phyloP scores from a whole-genome alignment of 1,284 basidiomycete genomes.

The Ceratobasidium sp. region DNA sequence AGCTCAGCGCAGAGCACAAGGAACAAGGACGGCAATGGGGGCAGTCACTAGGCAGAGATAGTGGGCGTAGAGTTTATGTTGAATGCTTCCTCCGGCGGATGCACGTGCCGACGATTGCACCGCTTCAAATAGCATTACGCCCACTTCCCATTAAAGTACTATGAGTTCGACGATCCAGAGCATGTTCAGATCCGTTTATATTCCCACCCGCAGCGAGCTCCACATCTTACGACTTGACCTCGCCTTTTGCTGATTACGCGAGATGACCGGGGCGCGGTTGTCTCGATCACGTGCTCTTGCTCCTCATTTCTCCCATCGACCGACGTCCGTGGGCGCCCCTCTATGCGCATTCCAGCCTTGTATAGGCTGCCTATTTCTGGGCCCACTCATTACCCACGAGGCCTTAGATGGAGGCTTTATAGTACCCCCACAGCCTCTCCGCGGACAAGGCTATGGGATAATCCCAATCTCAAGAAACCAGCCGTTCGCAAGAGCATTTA shows the following conservation, averaged over 20 bases:
- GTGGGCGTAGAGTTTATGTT: constrained; percentile 29
- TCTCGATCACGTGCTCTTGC: not conserved
- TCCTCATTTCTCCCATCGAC: constrained; percentile 3
- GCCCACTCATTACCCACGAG: not conserved
- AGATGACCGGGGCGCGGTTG: constrained; percentile 5
- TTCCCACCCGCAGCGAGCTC: not conserved
- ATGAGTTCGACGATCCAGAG: not conserved
- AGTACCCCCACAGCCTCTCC: not conserved
- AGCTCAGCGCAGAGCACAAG: constrained; percentile 17
- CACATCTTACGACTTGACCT: constrained; percentile 23
- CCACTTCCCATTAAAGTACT: not conserved
- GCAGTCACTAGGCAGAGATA: not conserved
- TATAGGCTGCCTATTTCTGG: constrained; percentile 19
- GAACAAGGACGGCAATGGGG: not conserved
- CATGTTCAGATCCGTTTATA: not conserved
- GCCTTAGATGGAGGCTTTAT: constrained; percentile 1
- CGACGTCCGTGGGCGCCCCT: constrained; percentile 20
- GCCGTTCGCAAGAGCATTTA: constrained; percentile 22
- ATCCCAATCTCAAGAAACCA: constrained; percentile 1
- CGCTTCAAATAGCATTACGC: constrained; percentile 6
- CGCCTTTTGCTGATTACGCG: not conserved
- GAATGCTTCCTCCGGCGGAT: not conserved
- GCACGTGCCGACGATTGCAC: constrained; percentile 24
- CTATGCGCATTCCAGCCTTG: constrained; percentile 36
- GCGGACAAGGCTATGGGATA: constrained; percentile 20